Percentiles rank a stretch among this genome's conserved stretches.
phyloP scores from a whole-genome alignment of 2,329 filamentous ascomycete genomes.

The Penicillium expansum region DNA sequence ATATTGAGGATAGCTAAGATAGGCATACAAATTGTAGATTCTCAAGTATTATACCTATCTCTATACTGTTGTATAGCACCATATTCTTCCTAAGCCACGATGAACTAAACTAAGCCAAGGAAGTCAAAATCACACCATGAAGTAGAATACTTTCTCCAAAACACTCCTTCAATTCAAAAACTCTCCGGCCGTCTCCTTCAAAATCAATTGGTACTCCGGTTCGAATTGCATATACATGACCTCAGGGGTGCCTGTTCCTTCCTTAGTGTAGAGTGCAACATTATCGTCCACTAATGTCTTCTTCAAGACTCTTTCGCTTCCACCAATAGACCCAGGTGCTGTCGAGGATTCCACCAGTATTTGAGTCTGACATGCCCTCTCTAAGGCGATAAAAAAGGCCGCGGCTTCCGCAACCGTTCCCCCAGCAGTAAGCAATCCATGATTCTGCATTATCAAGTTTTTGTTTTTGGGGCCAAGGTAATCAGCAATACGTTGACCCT shows the following conservation, averaged over 20 bases:
- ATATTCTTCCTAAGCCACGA: too few species aligned
- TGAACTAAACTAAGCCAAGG: not conserved
- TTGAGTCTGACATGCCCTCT: conserved; percentile 67
- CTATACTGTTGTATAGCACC: too few species aligned
- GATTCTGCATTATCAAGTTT: conserved; percentile 30
- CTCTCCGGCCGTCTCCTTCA: conserved; percentile 32
- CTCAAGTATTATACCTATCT: not conserved
- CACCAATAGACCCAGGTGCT: conserved; percentile 43
- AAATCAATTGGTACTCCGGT: conserved; percentile 32
- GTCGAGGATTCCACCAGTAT: conserved; percentile 63
- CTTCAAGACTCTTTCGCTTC: conserved; percentile 41
- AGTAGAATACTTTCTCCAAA: not conserved
- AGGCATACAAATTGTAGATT: not conserved
- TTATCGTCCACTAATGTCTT: conserved; percentile 50
- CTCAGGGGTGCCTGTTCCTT: conserved; percentile 11
- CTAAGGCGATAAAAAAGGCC: conserved; percentile 66
- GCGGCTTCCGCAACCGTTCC: conserved; percentile 71
- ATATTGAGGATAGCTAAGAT: not conserved
- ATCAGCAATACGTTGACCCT: conserved; percentile 45
- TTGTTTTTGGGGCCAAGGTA: conserved; percentile 22
- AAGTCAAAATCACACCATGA: not conserved
- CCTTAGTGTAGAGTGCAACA: conserved; percentile 7
- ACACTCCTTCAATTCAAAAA: conserved; percentile 21
- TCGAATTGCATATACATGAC: conserved; percentile 40
- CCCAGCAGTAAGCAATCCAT: conserved; percentile 57